Percentiles rank a stretch among this genome's conserved stretches.
Conservation (phyloP, 1,139 yeast species). For the Arxiozyma heterogenica region DNA sequence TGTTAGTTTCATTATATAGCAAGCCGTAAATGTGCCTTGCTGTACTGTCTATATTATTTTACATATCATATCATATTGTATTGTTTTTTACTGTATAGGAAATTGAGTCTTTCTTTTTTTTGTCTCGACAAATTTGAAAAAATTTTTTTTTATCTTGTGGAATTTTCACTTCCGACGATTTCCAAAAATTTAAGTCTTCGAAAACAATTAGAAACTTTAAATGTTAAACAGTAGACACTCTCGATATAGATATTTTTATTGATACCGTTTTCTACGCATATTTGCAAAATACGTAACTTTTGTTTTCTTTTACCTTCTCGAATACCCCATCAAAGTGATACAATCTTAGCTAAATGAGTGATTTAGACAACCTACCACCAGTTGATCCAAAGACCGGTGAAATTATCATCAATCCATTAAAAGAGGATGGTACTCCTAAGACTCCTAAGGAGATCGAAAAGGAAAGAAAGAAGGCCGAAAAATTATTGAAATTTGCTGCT, state of each 20-base stretch:
- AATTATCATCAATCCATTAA: constrained; percentile 30
- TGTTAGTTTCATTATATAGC: too few species aligned
- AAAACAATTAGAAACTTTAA: neutral
- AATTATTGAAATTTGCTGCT: constrained; percentile 87
- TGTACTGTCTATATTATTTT: neutral
- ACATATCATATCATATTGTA: too few species aligned
- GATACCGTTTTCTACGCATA: neutral
- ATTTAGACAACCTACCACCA: constrained; percentile 27
- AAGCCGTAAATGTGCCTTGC: neutral
- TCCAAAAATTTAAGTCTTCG: neutral
- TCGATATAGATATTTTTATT: too few species aligned
- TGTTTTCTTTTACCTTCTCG: neutral
- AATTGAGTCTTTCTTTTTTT: neutral
- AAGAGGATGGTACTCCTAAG: constrained; percentile 37
- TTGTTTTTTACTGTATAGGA: too few species aligned
- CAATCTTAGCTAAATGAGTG: constrained; percentile 17
- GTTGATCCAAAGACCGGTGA: constrained; percentile 32
- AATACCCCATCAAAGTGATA: neutral
- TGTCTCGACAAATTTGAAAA: neutral
- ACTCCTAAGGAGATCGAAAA: constrained; percentile 78
- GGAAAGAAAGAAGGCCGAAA: constrained; percentile 94
- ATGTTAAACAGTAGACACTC: too few species aligned
- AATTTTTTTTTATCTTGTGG: neutral
- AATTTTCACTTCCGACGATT: neutral
- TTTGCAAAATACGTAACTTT: neutral